These are phyloP conservation scores for Multifurca ochricompacta DNA, from an alignment of 768 basidiomycete genomes.

Conservation along the genomic window DNA sequence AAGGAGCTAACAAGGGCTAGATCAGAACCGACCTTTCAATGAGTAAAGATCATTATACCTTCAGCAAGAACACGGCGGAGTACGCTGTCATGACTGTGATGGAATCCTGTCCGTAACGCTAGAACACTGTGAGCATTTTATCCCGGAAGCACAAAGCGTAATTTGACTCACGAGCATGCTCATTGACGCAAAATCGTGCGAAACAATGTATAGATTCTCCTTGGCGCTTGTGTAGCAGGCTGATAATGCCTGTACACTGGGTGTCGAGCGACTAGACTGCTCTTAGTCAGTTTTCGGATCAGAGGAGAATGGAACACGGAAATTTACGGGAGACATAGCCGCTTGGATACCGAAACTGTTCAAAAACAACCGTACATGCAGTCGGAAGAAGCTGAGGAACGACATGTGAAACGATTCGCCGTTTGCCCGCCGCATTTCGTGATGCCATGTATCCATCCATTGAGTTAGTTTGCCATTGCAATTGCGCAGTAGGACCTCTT, in stretches of 20 bases:
- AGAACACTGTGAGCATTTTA: slow-evolving; percentile 17
- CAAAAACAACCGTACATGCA: slow-evolving; percentile 73
- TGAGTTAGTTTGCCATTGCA: slow-evolving; percentile 65
- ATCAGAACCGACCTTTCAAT: slow-evolving; percentile 6
- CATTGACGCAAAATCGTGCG: slow-evolving; percentile 64
- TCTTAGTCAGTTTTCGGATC: slow-evolving; percentile 7
- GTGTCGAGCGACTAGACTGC: slow-evolving; percentile 49
- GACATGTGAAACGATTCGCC: slow-evolving; percentile 72
- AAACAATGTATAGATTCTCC: slow-evolving; percentile 61
- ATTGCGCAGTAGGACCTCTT: slow-evolving; percentile 61
- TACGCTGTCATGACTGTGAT: slow-evolving; percentile 84
- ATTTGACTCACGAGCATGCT: slow-evolving; percentile 55
- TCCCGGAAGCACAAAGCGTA: not conserved
- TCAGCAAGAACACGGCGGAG: slow-evolving; percentile 71
- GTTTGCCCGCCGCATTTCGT: slow-evolving; percentile 64
- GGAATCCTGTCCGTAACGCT: slow-evolving; percentile 83
- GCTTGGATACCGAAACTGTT: slow-evolving; percentile 78
- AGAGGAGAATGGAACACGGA: not conserved
- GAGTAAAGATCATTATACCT: slow-evolving; percentile 36
- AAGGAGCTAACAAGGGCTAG: slow-evolving; percentile 43
- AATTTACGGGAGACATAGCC: slow-evolving; percentile 47
- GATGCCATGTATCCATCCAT: slow-evolving; percentile 67
- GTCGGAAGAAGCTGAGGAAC: slow-evolving; percentile 66
- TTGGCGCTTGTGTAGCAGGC: slow-evolving; percentile 70
- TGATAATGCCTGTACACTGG: slow-evolving; percentile 60